Base-by-base conservation (phyloP, 495 filamentous ascomycete genomes). In the Sabuloglossum arenarium region DNA sequence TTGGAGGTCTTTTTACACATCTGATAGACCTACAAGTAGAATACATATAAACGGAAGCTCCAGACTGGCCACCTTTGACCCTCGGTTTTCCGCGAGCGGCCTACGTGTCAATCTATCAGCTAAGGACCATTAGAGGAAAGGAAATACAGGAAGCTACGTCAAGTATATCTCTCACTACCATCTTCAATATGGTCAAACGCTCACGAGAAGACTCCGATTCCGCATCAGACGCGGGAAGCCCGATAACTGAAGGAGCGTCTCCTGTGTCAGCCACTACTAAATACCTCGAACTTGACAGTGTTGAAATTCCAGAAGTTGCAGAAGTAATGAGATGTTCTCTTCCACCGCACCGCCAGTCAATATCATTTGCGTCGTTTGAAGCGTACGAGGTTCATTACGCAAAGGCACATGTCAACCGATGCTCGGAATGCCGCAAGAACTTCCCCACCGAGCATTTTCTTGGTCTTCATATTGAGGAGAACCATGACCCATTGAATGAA, bases 301-400 rank as follows among this genome's bases (percentile, higher is more conserved):
- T 31, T 61, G 54, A n/a, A 53, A 59, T 2, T 23, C 10, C 30
- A 16, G 34, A 54, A 30, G 25, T 6, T 30, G 42, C 56, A 60
- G 66, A 60, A 62, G 69, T 75, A 23, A 88, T 88, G 80, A 76
- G 69, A 65, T 95, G 88, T 69, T 80, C 79, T 14, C 75, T 95
- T 19, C 86, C 88, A 43, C 84, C 84, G 3, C 88, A 94, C 65
- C 70, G 72, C 58, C 76, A 83, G 55, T 74, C 78, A 1, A 60
- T 86, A 28, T 67, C 69, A 0, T 96, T 98, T 62, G 55, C 71
- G 16, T 79, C 84, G 0, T 88, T 86, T 64, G 78, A 81, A 45
- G 86, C 88, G 16, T 96, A 88, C 62, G 90, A 96, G 60, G 67
- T 82, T 29, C 91, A 98, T 65, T 95, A 96, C 65, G 70, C 72